These are phyloP conservation scores for Aspergillus nomiae DNA, from an alignment of 2,329 filamentous ascomycete species.

Conservation along the genomic window DNA sequence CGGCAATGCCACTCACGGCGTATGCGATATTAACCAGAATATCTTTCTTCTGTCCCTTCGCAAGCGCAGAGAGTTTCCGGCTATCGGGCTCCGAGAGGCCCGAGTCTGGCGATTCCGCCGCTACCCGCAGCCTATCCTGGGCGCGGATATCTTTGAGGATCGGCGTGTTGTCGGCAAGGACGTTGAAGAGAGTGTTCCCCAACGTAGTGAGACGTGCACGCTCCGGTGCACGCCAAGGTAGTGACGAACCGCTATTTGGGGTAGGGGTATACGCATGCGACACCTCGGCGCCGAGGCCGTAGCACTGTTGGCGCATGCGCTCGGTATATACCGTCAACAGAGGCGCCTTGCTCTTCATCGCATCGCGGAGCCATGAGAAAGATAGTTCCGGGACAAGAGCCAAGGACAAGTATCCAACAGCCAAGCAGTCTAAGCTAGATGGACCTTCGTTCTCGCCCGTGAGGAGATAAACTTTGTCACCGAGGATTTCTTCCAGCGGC, in stretches of 20 bases:
- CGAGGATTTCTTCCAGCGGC: conserved; percentile 67
- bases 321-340: conserved; percentile 49
- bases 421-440: conserved; percentile 74
- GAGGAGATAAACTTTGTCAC: conserved; percentile 59
- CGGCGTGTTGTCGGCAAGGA: conserved; percentile 39
- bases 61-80: conserved; percentile 26
- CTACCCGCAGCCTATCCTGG: conserved; percentile 40
- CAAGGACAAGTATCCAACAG: conserved; percentile 75
- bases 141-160: conserved; percentile 39
- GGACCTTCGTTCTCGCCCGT: conserved; percentile 47
- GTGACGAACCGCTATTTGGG: conserved; percentile 27
- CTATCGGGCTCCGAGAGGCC: conserved; percentile 29
- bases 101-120: conserved; percentile 27
- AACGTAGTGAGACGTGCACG: conserved; percentile 35
- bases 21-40: conserved; percentile 38
- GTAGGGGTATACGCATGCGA: conserved; percentile 22
- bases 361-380: conserved; percentile 63
- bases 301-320: conserved; percentile 40
- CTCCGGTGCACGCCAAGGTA: conserved; percentile 41
- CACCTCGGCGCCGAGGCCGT: conserved; percentile 32
- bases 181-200: conserved; percentile 37
- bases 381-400: conserved; percentile 66
- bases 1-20: conserved; percentile 35
- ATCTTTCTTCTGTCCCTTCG: conserved; percentile 33
- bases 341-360: conserved; percentile 54